Evolutionary conservation across 2,329 filamentous ascomycete species (phyloP).

Genomic region (Aspergillus sp.): DNA sequence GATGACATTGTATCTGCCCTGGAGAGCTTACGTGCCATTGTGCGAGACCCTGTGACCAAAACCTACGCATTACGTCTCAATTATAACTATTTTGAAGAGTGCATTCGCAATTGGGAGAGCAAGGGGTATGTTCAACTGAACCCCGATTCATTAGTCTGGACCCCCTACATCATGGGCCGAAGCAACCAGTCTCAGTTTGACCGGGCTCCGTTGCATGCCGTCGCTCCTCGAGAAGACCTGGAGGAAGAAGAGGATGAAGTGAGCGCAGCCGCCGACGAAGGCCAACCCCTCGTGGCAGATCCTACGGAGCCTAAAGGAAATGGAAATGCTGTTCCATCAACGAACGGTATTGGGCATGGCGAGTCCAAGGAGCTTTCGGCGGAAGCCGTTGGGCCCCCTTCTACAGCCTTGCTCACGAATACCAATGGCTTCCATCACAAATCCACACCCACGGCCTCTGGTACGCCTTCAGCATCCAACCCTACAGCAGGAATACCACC

Average conservation of each 20-base stretch:
- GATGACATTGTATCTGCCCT: slow-evolving; percentile 94
- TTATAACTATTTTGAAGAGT: slow-evolving; percentile 76
- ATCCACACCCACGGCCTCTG: slow-evolving; percentile 9
- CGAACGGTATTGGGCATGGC: slow-evolving; percentile 12
- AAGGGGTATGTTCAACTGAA: slow-evolving; percentile 86
- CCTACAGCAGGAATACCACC: slow-evolving; percentile 35
- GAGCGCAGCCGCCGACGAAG: slow-evolving; percentile 14
- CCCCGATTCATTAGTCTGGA: slow-evolving; percentile 80
- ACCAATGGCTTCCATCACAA: slow-evolving; percentile 23
- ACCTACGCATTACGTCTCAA: slow-evolving; percentile 88
- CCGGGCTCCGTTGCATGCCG: slow-evolving; percentile 75
- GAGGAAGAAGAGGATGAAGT: slow-evolving; percentile 29
- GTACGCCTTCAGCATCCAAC: slow-evolving; percentile 14
- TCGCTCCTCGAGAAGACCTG: slow-evolving; percentile 73
- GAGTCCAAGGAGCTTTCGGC: slow-evolving; percentile 11
- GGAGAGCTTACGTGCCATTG: slow-evolving; percentile 82
- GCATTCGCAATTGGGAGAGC: slow-evolving; percentile 81
- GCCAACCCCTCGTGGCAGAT: slow-evolving; percentile 5
- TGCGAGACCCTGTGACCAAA: slow-evolving; percentile 82
- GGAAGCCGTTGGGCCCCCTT: slow-evolving; percentile 32
- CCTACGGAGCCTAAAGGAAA: slow-evolving; percentile 6
- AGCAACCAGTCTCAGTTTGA: slow-evolving; percentile 79
- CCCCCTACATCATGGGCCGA: slow-evolving; percentile 92
- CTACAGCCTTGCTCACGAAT: slow-evolving; percentile 24
- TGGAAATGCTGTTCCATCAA: slow-evolving; percentile 4